phyloP scores from a whole-genome alignment of 495 filamentous ascomycete species.

The Podospora tetraspora region DNA sequence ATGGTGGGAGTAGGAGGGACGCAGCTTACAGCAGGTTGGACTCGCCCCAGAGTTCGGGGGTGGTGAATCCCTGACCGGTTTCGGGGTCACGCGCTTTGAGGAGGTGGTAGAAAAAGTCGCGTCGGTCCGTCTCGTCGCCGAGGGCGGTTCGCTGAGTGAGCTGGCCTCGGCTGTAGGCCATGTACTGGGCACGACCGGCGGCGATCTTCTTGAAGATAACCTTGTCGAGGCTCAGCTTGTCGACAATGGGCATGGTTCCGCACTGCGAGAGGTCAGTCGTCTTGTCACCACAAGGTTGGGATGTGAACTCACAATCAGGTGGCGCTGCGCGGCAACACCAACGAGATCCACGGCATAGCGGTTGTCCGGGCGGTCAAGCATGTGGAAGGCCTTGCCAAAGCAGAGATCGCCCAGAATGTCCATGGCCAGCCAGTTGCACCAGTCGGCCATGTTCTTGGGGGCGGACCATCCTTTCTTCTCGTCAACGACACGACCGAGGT shows the following conservation, averaged over 20 bases:
- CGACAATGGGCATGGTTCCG: constrained; percentile 50
- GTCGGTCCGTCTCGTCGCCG: constrained; percentile 54
- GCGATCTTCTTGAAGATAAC: constrained; percentile 54
- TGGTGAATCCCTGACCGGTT: constrained; percentile 59
- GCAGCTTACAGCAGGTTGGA: constrained; percentile 55
- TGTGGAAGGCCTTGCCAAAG: constrained; percentile 67
- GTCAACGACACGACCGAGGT: constrained; percentile 29
- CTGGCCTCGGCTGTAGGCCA: constrained; percentile 52
- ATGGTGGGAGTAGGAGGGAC: constrained; percentile 30
- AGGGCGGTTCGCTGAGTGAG: constrained; percentile 50
- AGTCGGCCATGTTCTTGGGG: constrained; percentile 54
- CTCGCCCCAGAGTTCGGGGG: constrained; percentile 65
- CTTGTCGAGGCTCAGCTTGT: constrained; percentile 53
- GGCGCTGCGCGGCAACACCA: constrained; percentile 50
- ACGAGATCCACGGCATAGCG: constrained; percentile 55
- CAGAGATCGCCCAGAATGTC: constrained; percentile 68
- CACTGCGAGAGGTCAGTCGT: constrained; percentile 32
- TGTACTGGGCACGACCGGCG: constrained; percentile 46
- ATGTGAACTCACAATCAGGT: constrained; percentile 46
- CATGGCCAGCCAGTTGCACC: constrained; percentile 63
- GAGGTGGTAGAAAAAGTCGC: constrained; percentile 60
- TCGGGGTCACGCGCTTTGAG: constrained; percentile 55
- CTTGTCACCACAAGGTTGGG: not conserved
- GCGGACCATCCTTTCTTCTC: constrained; percentile 42
- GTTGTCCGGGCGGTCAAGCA: constrained; percentile 58